phyloP scores from a whole-genome alignment of 495 filamentous ascomycete species.

The Podospora comata region DNA sequence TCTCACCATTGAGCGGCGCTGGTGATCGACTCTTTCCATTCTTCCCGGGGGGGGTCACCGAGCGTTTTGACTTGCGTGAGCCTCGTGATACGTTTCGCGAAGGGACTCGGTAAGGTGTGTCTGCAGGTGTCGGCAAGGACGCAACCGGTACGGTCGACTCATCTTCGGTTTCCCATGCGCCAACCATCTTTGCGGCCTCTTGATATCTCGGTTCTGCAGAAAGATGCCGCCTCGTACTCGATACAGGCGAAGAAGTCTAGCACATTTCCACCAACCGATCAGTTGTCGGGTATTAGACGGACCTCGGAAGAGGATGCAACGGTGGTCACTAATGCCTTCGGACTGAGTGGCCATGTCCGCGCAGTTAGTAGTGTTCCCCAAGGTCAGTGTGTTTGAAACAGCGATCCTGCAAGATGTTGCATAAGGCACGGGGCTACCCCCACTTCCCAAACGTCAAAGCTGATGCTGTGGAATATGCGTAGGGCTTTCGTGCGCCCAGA shows the following conservation, averaged over 20 bases:
- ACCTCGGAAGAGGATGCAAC: conserved; percentile 7
- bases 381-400: conserved; percentile 6
- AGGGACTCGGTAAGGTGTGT: conserved; percentile 62
- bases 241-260: conserved; percentile 8
- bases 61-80: conserved; percentile 50
- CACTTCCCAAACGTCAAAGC: background rate
- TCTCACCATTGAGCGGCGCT: conserved; percentile 53
- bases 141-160: conserved; percentile 49
- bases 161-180: conserved; percentile 55
- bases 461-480: background rate
- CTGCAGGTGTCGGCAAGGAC: conserved; percentile 62
- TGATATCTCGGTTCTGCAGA: background rate
- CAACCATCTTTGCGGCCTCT: conserved; percentile 33
- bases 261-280: conserved; percentile 20
- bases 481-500: background rate
- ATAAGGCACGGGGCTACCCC: background rate
- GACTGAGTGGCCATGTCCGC: background rate
- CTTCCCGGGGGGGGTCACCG: conserved; percentile 56
- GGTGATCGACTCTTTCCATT: conserved; percentile 58
- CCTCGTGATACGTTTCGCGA: conserved; percentile 57
- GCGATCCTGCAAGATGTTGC: conserved; percentile 10
- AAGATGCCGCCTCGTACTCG: conserved; percentile 19
- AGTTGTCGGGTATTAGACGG: background rate
- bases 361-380: background rate
- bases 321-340: background rate